phyloP scores from a whole-genome alignment of 148 eudicot genomes.

The Fagopyrum esculentum region DNA sequence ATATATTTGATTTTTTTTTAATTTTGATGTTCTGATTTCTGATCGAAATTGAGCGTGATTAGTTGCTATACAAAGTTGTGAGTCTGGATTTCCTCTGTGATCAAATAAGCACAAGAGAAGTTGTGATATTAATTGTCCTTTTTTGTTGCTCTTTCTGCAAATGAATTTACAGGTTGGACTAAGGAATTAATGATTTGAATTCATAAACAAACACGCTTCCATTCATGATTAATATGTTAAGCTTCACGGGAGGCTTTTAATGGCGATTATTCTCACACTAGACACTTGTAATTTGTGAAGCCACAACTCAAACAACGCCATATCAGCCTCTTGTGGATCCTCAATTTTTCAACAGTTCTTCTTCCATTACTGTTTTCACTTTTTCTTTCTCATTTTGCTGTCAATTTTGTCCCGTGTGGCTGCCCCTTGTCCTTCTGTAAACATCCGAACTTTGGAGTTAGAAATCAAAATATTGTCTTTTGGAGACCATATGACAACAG shows the following conservation, averaged over 20 bases:
- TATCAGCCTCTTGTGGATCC: neutral
- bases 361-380: neutral
- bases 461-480: neutral
- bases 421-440: slow-evolving; percentile 4
- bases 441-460: neutral
- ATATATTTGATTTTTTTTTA: neutral
- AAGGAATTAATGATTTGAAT: neutral
- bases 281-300: neutral
- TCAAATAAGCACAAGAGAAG: neutral
- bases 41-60: neutral
- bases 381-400: slow-evolving; percentile 8
- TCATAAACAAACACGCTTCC: neutral
- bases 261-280: slow-evolving; percentile 1
- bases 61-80: neutral
- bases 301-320: slow-evolving; percentile 2
- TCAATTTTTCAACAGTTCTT: neutral
- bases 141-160: neutral
- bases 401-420: neutral
- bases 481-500: neutral
- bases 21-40: too few relatives aligned
- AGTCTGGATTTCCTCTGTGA: neutral
- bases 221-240: neutral
- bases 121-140: neutral
- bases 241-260: neutral
- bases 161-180: neutral